Evolutionary conservation across 306 rosid genomes (phyloP).

Genomic region (Glycyrrhiza uralensis): DNA sequence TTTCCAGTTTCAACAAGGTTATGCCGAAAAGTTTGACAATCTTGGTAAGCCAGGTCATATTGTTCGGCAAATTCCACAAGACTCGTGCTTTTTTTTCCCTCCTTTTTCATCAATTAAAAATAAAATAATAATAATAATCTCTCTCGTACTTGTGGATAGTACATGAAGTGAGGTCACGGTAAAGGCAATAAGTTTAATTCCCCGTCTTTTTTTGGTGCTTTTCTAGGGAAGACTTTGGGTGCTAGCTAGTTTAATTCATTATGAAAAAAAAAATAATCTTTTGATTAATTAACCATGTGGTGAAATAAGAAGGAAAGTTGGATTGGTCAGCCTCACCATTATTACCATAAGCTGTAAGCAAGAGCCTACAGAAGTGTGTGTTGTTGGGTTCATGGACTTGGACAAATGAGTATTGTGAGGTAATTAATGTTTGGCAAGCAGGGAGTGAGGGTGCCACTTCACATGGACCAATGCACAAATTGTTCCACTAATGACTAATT

Average conservation of each 20-base stretch:
- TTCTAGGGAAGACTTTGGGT: background rate
- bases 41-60: conserved; percentile 7
- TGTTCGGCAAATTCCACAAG: conserved; percentile 10
- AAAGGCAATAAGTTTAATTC: background rate
- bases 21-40: conserved; percentile 46
- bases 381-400: background rate
- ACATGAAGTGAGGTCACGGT: too few species aligned
- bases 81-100: background rate
- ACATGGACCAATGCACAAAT: too few species aligned
- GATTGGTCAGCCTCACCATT: background rate
- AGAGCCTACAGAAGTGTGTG: too few species aligned
- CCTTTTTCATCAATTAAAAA: background rate
- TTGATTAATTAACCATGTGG: background rate
- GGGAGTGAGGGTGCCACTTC: too few species aligned
- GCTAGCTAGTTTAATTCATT: background rate
- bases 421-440: too few species aligned
- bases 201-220: background rate
- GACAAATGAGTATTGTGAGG: background rate
- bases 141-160: background rate
- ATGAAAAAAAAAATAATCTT: background rate
- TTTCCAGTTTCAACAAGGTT: conserved; percentile 17
- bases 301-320: background rate
- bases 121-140: background rate
- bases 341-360: too few species aligned
- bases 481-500: too few species aligned